Base-by-base conservation (phyloP, 805 yeast genomes). In the Pichia scutulata region DNA sequence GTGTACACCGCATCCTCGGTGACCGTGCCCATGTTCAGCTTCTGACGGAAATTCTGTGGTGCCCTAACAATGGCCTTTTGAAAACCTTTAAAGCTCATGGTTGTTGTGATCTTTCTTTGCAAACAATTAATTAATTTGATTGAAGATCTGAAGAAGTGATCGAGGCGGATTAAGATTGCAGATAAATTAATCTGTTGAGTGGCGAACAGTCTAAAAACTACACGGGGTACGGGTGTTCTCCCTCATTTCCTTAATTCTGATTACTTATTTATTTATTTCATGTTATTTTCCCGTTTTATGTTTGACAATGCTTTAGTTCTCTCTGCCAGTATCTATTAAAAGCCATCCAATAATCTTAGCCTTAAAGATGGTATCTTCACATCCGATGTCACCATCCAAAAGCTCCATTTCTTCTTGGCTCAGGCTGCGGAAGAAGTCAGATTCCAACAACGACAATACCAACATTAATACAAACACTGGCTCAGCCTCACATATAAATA, bases 41-140 rank as follows among this genome's bases (percentile, higher is more conserved):
- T 89, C 69, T 87, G 96, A 59, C 93, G 84, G 67, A 93, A 76
- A 58, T 76, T 79, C 70, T 93, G 98, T 43, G 99, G 99, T 8
- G 97, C 96, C 60, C 96, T 74, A 43, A 81, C 78, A 54, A 88
- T 72, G 36, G 90, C 81, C 69, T 87, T 89, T 54, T 84, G 84
- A 57, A 89, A 70, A 43, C 97, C 97, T 68, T 88, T 89, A 70
- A 89, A 85, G 68, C 93, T 85, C 96, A 89, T 89, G 23, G 13
- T 37, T 25, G 41, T 10, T 16, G 19, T n/a, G 7, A 8, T n/a
- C 12, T 26, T 10, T 26, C 30, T 26, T n/a, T n/a, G n/a, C n/a
- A n/a, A n/a, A n/a, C n/a, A n/a, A n/a, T n/a, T n/a, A n/a, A n/a
- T n/a, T n/a, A n/a, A n/a, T n/a, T n/a, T n/a, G n/a, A n/a, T n/a